Percentiles rank a stretch among this genome's conserved stretches.
phyloP scores from a whole-genome alignment of 1,139 yeast species.

The Hyphopichia pseudoburtonii region DNA sequence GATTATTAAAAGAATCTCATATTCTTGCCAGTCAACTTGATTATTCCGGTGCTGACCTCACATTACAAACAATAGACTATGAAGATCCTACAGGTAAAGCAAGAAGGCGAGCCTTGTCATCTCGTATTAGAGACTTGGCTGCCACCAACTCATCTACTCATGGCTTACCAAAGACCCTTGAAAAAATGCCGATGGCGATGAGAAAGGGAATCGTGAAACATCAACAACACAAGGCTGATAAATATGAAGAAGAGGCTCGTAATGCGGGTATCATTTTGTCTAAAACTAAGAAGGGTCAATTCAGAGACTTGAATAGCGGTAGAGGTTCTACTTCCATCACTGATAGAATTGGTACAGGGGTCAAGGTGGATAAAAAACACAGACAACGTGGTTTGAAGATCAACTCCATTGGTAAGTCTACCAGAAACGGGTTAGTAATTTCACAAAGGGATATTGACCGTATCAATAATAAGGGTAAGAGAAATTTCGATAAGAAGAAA shows the following conservation, averaged over 20 bases:
- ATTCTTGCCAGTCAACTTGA: slow-evolving; percentile 60
- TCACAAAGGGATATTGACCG: slow-evolving; percentile 67
- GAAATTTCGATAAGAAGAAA: slow-evolving; percentile 9
- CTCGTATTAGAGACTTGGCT: slow-evolving; percentile 60
- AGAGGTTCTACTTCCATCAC: slow-evolving; percentile 50
- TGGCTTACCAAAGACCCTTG: slow-evolving; percentile 48
- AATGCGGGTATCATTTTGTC: slow-evolving; percentile 87
- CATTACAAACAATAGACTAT: slow-evolving; percentile 62
- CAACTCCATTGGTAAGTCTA: slow-evolving; percentile 72
- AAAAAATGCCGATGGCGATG: slow-evolving; percentile 85
- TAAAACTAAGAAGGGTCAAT: slow-evolving; percentile 61
- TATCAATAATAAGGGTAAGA: slow-evolving; percentile 19
- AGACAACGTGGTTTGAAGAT: slow-evolving; percentile 83
- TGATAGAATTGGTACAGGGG: slow-evolving; percentile 60
- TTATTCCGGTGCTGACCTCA: slow-evolving; percentile 75
- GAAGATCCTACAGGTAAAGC: slow-evolving; percentile 81
- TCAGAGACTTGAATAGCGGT: slow-evolving; percentile 57
- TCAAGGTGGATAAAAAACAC: slow-evolving; percentile 27
- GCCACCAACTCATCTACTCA: slow-evolving; percentile 46
- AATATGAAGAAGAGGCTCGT: slow-evolving; percentile 72
- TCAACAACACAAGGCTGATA: slow-evolving; percentile 50
- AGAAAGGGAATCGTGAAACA: slow-evolving; percentile 78
- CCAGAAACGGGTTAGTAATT: slow-evolving; percentile 79
- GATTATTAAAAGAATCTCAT: slow-evolving; percentile 83
- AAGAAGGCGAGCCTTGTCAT: slow-evolving; percentile 69